These are phyloP conservation scores for Diaporthe vexans DNA, from an alignment of 2,329 filamentous ascomycete species.

Conservation along the genomic window DNA sequence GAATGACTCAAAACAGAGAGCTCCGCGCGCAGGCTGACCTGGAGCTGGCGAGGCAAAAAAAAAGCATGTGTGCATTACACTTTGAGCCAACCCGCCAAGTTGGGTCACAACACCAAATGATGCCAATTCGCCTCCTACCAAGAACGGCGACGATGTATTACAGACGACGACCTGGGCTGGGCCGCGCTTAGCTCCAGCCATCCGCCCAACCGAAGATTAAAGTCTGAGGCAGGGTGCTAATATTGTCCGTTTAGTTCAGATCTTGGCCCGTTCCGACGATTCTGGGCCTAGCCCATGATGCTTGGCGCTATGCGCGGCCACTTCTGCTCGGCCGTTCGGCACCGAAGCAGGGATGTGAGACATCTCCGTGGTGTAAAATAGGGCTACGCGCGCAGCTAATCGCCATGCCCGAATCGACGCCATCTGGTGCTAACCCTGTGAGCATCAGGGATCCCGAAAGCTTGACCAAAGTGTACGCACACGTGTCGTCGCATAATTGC, in stretches of 20 bases:
- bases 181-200: background rate
- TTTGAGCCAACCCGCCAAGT: conserved; percentile 4
- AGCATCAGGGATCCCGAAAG: background rate
- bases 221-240: conserved; percentile 7
- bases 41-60: background rate
- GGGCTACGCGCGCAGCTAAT: background rate
- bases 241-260: conserved; percentile 4
- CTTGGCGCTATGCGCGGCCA: conserved; percentile 25
- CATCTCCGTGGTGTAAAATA: background rate
- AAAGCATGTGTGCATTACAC: background rate
- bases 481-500: conserved; percentile 1
- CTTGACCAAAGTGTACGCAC: background rate
- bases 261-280: conserved; percentile 26
- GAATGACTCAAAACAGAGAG: conserved; percentile 3
- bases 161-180: conserved; percentile 13
- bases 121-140: conserved; percentile 12
- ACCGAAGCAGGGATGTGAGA: conserved; percentile 2
- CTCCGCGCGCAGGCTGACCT: background rate
- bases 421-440: background rate
- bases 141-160: conserved; percentile 17
- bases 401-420: background rate
- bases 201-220: background rate
- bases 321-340: background rate
- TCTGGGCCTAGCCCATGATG: conserved; percentile 2
- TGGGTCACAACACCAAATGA: conserved; percentile 1